phyloP scores from a whole-genome alignment of 148 eudicot species.

The Dianthus caryophyllus region DNA sequence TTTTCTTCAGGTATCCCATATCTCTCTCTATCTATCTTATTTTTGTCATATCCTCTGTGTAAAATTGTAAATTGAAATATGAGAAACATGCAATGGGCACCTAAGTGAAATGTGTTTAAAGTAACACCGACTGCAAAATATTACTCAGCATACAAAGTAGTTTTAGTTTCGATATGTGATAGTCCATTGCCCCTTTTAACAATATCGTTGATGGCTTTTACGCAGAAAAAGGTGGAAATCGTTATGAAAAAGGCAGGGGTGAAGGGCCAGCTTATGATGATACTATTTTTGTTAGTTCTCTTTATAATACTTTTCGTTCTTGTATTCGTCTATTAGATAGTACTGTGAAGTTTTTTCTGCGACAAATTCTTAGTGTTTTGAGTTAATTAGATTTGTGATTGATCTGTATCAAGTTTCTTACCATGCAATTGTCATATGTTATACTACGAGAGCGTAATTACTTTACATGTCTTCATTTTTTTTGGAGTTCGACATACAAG shows the following conservation, averaged over 20 bases:
- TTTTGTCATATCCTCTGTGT: too few species aligned
- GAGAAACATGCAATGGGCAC: too few species aligned
- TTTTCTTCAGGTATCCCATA: slow-evolving; percentile 70
- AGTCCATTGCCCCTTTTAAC: not conserved
- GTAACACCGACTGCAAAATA: not conserved
- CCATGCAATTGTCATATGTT: too few species aligned
- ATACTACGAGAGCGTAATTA: too few species aligned
- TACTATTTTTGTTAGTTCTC: slow-evolving; percentile 60
- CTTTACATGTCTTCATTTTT: too few species aligned
- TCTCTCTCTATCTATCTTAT: too few species aligned
- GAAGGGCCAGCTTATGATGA: slow-evolving; percentile 88
- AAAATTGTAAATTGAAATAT: too few species aligned
- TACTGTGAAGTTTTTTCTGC: too few species aligned
- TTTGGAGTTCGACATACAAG: too few species aligned
- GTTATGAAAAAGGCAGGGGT: slow-evolving; percentile 94
- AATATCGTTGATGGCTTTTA: not conserved
- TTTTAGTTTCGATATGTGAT: not conserved
- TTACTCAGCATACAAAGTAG: not conserved
- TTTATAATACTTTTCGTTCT: slow-evolving; percentile 73
- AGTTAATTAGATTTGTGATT: too few species aligned
- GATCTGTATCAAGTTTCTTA: too few species aligned
- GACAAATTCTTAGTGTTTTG: not conserved
- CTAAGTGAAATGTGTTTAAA: too few species aligned
- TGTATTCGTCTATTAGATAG: slow-evolving; percentile 56
- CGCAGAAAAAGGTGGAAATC: slow-evolving; percentile 87